These are phyloP conservation scores for Sclerotinia glacialis DNA, from an alignment of 2,329 filamentous ascomycete species.

Conservation along the genomic window DNA sequence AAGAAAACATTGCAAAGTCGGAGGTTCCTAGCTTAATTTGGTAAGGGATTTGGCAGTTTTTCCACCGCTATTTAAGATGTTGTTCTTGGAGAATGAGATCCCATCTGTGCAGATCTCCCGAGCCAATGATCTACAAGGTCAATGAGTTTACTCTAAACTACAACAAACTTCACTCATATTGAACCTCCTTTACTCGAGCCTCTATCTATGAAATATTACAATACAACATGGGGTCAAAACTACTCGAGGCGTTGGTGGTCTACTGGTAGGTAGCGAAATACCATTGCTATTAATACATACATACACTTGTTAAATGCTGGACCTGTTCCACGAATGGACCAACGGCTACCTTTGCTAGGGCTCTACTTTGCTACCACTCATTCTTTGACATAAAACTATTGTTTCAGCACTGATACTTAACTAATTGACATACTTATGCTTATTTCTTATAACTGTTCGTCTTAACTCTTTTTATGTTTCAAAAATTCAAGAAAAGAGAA, in stretches of 20 bases:
- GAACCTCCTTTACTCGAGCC: not conserved
- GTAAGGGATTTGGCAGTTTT: not conserved
- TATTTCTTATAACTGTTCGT: constrained; percentile 3
- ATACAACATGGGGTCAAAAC: not conserved
- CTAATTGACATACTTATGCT: not conserved
- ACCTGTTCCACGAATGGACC: constrained; percentile 1
- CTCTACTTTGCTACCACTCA: constrained; percentile 9
- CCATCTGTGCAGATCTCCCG: not conserved
- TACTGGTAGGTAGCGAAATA: not conserved
- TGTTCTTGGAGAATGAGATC: constrained; percentile 1
- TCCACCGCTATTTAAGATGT: too few relatives aligned
- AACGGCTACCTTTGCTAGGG: not conserved
- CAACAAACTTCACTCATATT: not conserved
- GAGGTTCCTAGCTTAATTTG: not conserved
- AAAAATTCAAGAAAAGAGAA: not conserved
- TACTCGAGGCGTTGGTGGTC: not conserved
- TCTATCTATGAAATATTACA: not conserved
- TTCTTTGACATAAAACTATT: constrained; percentile 14
- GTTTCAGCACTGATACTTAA: constrained; percentile 12
- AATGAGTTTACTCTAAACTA: too few relatives aligned
- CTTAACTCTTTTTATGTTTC: not conserved
- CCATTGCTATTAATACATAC: not conserved
- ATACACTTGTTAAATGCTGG: not conserved
- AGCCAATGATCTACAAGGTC: not conserved
- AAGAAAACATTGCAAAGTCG: too few relatives aligned